Evolutionary conservation across 140 eudicot genomes (phyloP).

Genomic region (Oenanthe javanica): DNA sequence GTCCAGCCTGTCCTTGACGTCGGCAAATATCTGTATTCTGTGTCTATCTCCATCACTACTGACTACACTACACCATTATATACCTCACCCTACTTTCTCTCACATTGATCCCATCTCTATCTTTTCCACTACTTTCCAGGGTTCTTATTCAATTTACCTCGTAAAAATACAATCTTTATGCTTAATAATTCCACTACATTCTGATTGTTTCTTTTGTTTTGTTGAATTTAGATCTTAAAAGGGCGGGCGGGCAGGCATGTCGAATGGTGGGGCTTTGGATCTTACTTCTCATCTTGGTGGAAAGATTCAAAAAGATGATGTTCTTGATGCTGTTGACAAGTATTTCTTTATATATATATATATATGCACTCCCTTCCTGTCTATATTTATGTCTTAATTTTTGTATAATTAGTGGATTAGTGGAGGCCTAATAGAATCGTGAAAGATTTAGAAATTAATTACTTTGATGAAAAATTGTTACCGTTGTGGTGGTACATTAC

Average conservation of each 20-base stretch:
- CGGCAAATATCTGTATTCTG: too few species aligned
- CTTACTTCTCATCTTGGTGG: constrained; percentile 70
- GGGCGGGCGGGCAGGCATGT: constrained; percentile 22
- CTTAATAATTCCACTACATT: not conserved
- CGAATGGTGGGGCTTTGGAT: constrained; percentile 70
- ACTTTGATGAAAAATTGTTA: too few species aligned
- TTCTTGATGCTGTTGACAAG: constrained; percentile 75
- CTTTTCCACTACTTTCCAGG: too few species aligned
- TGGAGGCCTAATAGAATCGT: not conserved
- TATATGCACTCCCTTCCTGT: not conserved
- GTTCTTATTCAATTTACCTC: too few species aligned
- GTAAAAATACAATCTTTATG: not conserved
- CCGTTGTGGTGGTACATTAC: too few species aligned
- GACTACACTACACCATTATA: too few species aligned
- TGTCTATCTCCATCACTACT: too few species aligned
- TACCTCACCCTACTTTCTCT: too few species aligned
- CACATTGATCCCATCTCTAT: too few species aligned
- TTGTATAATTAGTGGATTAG: not conserved
- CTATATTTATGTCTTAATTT: too few species aligned
- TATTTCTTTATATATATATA: not conserved
- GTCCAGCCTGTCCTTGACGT: too few species aligned
- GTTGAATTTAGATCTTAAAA: not conserved
- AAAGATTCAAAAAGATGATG: constrained; percentile 59
- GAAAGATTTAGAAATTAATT: not conserved
- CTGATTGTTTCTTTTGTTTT: not conserved